These are phyloP conservation scores for Chenopodium formosanum DNA, from an alignment of 148 eudicot genomes.

Conservation along the genomic window DNA sequence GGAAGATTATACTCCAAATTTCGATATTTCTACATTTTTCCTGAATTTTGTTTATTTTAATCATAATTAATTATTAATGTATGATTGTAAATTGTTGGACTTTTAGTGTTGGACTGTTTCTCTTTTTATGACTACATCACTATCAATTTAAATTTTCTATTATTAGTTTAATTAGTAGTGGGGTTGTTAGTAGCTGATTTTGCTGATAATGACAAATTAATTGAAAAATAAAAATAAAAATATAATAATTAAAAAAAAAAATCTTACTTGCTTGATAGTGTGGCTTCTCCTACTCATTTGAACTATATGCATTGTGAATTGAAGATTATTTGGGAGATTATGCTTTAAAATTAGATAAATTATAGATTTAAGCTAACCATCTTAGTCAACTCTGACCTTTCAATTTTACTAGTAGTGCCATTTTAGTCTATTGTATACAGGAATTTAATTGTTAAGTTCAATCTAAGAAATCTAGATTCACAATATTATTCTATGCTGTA, in stretches of 20 bases:
- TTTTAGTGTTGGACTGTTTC: conserved; percentile 1
- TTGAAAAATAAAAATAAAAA: background rate
- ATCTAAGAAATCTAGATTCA: background rate
- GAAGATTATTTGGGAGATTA: too few species aligned
- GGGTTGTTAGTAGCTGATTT: background rate
- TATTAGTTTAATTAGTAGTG: background rate
- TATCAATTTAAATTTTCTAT: background rate
- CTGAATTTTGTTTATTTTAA: background rate
- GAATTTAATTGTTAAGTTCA: background rate
- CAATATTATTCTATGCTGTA: background rate
- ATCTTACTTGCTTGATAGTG: too few species aligned
- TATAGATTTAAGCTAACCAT: background rate
- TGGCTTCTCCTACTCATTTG: too few species aligned
- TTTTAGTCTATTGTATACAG: background rate
- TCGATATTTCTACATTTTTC: background rate
- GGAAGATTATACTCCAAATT: background rate
- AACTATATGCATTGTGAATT: too few species aligned
- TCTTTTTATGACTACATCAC: background rate
- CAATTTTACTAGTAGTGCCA: background rate
- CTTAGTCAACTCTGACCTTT: background rate
- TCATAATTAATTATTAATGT: too few species aligned
- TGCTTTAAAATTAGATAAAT: background rate
- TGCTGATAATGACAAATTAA: background rate
- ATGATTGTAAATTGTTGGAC: background rate
- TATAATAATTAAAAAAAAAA: too few species aligned